Base-by-base conservation (phyloP, 1,284 basidiomycete genomes). In the Tremellales sp. region DNA sequence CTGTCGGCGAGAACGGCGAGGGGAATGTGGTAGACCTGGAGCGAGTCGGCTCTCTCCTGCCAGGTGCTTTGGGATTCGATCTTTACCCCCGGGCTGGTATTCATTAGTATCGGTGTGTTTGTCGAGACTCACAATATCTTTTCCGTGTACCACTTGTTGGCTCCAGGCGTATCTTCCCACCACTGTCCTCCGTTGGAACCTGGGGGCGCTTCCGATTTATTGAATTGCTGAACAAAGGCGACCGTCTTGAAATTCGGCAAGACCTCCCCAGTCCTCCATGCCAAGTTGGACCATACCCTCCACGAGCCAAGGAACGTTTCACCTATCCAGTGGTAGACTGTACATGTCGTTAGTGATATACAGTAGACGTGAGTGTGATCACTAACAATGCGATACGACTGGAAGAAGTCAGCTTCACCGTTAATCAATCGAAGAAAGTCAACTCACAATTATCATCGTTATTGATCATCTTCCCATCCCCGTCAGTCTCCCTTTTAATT, bases 241-340 rank as follows among this genome's bases (percentile, higher is more conserved):
- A 66, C 44, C 9, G 42, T 38, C 27, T 58, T 53, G 44, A 61
- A 53, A 12, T 57, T 49, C 7, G 60, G 61, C 9, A 57, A 33
- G 12, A 33, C 18, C 3, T 43, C 18, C 7, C 58, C 61, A 3
- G 42, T 42, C 13, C 52, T 16, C 39, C 47, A 57, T 19, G 47
- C 49, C 27, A 45, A 54, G 40, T 58, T 50, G 6, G 40, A 46
- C 62, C 57, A 63, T 29, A 56, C 40, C 13, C 64, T 40, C 61
- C 61, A 66, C 3, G 51, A 52, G 25, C 64, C 64, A 14, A 64
- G 46, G 47, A 66, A 61, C 18, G 51, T 64, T 36, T 66, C 64
- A n/a, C 64, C 64, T 26, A 64, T 53, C 52, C 56, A 57, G 49
- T 66, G 63, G 45, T 66, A 66, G 51, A 56, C 60, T 62, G 38